phyloP scores from a whole-genome alignment of 139 green algal genomes.

The Chlamydomonas sp. region DNA sequence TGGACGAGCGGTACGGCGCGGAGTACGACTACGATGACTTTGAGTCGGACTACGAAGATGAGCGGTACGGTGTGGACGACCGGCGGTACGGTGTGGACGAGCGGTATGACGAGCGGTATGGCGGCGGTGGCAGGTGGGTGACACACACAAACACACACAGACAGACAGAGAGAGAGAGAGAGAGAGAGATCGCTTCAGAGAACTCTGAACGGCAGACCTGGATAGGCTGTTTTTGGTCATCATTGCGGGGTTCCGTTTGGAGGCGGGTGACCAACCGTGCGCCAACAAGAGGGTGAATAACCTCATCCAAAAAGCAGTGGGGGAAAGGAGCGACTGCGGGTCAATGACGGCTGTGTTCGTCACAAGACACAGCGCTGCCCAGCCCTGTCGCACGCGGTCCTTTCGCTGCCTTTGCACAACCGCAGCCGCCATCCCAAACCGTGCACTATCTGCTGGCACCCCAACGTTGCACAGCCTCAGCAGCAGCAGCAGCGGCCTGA shows the following conservation, averaged over 20 bases:
- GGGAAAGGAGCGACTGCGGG: not conserved
- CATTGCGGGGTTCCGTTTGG: too few relatives aligned
- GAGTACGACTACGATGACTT: too few relatives aligned
- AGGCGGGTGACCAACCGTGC: too few relatives aligned
- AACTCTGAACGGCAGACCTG: too few relatives aligned
- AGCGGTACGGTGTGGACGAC: conserved; percentile 2
- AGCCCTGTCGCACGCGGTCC: not conserved
- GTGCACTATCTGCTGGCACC: not conserved
- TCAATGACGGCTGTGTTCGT: not conserved
- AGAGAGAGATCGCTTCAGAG: too few relatives aligned
- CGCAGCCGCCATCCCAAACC: not conserved
- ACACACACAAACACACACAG: too few relatives aligned
- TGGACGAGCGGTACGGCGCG: too few relatives aligned
- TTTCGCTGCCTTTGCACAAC: not conserved
- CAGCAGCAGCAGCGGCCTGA: not conserved
- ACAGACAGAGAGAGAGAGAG: too few relatives aligned
- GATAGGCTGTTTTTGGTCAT: too few relatives aligned
- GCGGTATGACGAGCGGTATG: too few relatives aligned
- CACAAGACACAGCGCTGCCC: not conserved
- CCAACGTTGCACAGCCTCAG: not conserved
- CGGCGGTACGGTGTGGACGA: too few relatives aligned
- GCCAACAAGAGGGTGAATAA: not conserved
- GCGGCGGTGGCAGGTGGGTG: too few relatives aligned
- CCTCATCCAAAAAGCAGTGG: not conserved
- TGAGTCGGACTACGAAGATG: not conserved